Percentiles rank a stretch among this genome's conserved stretches.
These are phyloP conservation scores for Cytidiella melzeri DNA, from an alignment of 768 basidiomycete species.

Conservation along the genomic window DNA sequence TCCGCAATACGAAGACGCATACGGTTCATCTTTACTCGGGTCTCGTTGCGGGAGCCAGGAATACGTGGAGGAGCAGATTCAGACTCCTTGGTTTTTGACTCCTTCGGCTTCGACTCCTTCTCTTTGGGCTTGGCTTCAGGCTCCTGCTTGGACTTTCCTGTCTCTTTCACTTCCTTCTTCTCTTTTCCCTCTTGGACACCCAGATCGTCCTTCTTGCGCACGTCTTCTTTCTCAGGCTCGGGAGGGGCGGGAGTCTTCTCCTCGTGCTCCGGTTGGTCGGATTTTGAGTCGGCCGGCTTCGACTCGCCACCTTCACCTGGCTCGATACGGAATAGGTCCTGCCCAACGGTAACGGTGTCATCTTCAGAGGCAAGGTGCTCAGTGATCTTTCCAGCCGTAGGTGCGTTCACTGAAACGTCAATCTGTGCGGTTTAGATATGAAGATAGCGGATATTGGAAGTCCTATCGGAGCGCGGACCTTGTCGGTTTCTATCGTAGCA, in stretches of 20 bases:
- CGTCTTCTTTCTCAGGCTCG: constrained; percentile 30
- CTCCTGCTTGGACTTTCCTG: constrained; percentile 22
- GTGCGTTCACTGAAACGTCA: constrained; percentile 95
- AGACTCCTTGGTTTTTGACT: constrained; percentile 16
- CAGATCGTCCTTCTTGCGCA: constrained; percentile 21
- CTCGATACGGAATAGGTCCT: constrained; percentile 90
- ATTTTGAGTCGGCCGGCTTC: constrained; percentile 31
- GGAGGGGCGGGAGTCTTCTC: constrained; percentile 34
- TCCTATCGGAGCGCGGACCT: constrained; percentile 59
- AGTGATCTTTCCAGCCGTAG: constrained; percentile 79
- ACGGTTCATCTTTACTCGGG: constrained; percentile 96
- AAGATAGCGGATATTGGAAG: not conserved
- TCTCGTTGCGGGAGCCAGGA: constrained; percentile 71
- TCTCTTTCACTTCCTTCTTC: constrained; percentile 33
- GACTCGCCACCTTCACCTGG: constrained; percentile 42
- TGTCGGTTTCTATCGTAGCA: constrained; percentile 98
- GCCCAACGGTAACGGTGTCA: constrained; percentile 90
- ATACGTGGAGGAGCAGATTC: constrained; percentile 30
- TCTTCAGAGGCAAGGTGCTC: constrained; percentile 88
- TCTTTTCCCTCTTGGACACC: constrained; percentile 26
- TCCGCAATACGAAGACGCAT: constrained; percentile 98
- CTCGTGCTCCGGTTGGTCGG: constrained; percentile 37
- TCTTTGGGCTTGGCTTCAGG: constrained; percentile 14
- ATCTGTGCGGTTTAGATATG: too few relatives aligned
- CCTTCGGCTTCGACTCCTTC: constrained; percentile 8